Evolutionary conservation across 1,284 basidiomycete genomes (phyloP), one percentile per base, ranked within the genome.

Genomic region (Cryptococcus sp.): DNA sequence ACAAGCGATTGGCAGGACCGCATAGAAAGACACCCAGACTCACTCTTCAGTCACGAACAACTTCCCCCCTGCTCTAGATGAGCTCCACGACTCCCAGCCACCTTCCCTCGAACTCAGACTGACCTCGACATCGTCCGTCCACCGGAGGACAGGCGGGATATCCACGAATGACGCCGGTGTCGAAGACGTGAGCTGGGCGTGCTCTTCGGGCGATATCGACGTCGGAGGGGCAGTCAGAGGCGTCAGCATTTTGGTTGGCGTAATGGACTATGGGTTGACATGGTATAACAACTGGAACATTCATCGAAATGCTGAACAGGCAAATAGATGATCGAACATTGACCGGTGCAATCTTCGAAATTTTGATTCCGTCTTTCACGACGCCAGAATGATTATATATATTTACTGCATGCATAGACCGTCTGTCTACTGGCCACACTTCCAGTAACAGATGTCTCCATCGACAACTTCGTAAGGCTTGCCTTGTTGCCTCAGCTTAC

Each of bases 401-500:
- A 23, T 41, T 47, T 47, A 45, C 56, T 55, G 53, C 53, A 55
- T 46, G 50, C 50, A 49, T 56, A 38, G n/a, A 35, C 39, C 48
- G 46, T 53, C 47, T 48, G 39, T 54, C 56, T 66, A 68, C 54
- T 64, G 61, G 53, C 67, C 67, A 41, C 62, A 60, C 72, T 78
- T 78, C 75, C 76, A 78, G 70, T 77, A 73, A 66, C 75, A 77
- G 54, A 80, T 77, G 66, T 81, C 80, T 35, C 81, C 81, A 64
- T 82, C 81, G 23, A 74, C 62, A 50, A 78, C 68, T 67, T 77
- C 74, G 60, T 76, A 99, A 1, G 93, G 91, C 80, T 98, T 96
- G 62, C 95, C 95, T 77, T 97, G 93, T 77, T 99, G 95, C 75
- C 91, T 84, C 60, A 95, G 85, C 81, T 96, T 98, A 46, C 96